These are phyloP conservation scores for Psidium guajava DNA, from an alignment of 345 rosid genomes.

Conservation along the genomic window DNA sequence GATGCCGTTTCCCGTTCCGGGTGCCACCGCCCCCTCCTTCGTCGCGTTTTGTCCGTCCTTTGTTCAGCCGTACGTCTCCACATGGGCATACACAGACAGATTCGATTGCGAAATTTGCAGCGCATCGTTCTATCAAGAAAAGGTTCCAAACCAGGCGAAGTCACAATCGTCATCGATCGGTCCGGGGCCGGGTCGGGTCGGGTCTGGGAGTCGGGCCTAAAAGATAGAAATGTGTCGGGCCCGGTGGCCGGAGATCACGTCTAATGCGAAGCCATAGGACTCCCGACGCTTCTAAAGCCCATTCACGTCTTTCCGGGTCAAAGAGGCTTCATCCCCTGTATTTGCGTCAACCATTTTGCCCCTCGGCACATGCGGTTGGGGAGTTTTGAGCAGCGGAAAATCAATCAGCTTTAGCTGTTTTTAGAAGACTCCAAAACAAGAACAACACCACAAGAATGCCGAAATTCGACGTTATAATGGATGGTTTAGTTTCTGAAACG, in stretches of 20 bases:
- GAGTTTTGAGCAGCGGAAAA: neutral
- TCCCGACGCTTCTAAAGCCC: neutral
- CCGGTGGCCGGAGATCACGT: neutral
- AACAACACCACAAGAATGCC: neutral
- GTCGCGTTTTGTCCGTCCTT: neutral
- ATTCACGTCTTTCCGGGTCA: neutral
- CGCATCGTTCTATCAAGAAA: neutral
- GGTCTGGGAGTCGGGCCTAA: neutral
- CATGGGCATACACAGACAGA: neutral
- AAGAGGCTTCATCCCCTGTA: neutral
- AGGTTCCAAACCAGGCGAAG: neutral
- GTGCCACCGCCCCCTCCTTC: neutral
- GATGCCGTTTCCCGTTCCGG: neutral
- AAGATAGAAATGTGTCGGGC: neutral
- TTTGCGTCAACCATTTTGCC: neutral
- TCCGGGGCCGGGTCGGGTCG: neutral
- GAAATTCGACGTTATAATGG: neutral
- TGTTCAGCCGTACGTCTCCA: neutral
- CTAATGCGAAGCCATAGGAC: neutral
- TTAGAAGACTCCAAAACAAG: neutral
- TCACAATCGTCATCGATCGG: neutral
- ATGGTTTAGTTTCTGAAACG: no score
- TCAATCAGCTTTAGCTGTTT: neutral
- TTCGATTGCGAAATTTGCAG: neutral
- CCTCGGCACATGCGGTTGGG: neutral